Percentiles rank a stretch among this genome's conserved stretches.
These are phyloP conservation scores for Solanum microdontum DNA, from an alignment of 257 asterid species.

Conservation along the genomic window DNA sequence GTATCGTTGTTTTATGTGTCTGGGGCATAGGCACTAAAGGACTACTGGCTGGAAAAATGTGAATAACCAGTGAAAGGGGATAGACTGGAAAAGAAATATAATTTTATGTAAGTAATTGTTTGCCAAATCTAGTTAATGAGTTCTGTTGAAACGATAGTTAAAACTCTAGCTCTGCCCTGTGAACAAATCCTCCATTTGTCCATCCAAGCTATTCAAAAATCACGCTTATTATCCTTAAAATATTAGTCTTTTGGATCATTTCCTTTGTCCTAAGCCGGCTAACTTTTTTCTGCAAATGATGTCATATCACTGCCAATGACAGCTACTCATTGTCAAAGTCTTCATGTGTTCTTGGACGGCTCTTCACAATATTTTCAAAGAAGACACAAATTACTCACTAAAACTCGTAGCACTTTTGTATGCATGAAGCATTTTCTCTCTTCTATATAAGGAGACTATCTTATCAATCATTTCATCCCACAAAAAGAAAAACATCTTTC, in stretches of 20 bases:
- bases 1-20: too few species aligned
- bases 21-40: background rate
- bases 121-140: background rate
- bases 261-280: background rate
- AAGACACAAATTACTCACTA: background rate
- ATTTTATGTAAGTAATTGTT: background rate
- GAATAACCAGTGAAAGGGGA: background rate
- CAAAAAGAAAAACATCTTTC: background rate
- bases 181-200: background rate
- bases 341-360: background rate
- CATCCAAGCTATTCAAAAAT: background rate
- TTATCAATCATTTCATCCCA: background rate
- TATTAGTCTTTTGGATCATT: background rate
- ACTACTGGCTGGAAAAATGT: background rate
- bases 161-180: background rate
- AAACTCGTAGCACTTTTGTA: background rate
- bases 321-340: background rate
- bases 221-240: background rate
- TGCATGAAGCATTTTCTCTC: background rate
- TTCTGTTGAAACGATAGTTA: background rate
- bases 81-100: background rate
- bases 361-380: background rate
- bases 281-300: background rate
- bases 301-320: background rate
- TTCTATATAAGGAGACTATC: background rate